Conservation (phyloP, 345 rosid genomes). For the Lepidium didymum region DNA sequence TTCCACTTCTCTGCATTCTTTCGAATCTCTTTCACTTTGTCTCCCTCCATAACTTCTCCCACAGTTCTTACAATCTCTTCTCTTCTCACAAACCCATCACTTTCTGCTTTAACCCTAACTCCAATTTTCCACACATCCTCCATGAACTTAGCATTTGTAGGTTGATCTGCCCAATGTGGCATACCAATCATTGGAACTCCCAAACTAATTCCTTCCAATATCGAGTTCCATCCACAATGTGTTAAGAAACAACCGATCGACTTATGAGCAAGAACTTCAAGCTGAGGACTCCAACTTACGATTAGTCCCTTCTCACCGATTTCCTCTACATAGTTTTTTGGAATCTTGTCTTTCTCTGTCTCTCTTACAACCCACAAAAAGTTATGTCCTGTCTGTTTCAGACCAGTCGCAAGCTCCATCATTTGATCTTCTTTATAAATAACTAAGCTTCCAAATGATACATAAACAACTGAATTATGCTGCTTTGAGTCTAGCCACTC, state of each 20-base stretch:
- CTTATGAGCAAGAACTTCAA: slow-evolving; percentile 40
- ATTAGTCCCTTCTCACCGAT: slow-evolving; percentile 34
- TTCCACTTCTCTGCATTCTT: slow-evolving; percentile 44
- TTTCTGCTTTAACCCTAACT: slow-evolving; percentile 26
- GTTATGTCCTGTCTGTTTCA: slow-evolving; percentile 23
- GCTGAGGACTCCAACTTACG: slow-evolving; percentile 47
- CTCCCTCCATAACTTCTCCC: slow-evolving; percentile 49
- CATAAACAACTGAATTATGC: slow-evolving; percentile 41
- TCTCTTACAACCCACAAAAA: slow-evolving; percentile 63
- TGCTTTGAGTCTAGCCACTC: slow-evolving; percentile 47
- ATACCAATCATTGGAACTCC: slow-evolving; percentile 38
- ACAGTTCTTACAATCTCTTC: slow-evolving; percentile 43
- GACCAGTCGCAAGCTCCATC: slow-evolving; percentile 42
- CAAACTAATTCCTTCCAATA: slow-evolving; percentile 16
- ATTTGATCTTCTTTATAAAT: slow-evolving; percentile 37
- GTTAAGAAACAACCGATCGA: slow-evolving; percentile 44
- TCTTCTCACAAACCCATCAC: slow-evolving; percentile 28
- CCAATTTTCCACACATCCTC: slow-evolving; percentile 46
- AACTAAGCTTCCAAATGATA: slow-evolving; percentile 57
- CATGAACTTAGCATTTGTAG: slow-evolving; percentile 31
- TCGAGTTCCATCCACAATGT: slow-evolving; percentile 52
- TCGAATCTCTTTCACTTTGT: slow-evolving; percentile 31
- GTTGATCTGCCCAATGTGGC: slow-evolving; percentile 36
- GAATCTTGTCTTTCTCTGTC: slow-evolving; percentile 38
- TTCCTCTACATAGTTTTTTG: slow-evolving; percentile 25